phyloP scores from a whole-genome alignment of 2,329 filamentous ascomycete genomes.

The Ophiostoma angusticollis region DNA sequence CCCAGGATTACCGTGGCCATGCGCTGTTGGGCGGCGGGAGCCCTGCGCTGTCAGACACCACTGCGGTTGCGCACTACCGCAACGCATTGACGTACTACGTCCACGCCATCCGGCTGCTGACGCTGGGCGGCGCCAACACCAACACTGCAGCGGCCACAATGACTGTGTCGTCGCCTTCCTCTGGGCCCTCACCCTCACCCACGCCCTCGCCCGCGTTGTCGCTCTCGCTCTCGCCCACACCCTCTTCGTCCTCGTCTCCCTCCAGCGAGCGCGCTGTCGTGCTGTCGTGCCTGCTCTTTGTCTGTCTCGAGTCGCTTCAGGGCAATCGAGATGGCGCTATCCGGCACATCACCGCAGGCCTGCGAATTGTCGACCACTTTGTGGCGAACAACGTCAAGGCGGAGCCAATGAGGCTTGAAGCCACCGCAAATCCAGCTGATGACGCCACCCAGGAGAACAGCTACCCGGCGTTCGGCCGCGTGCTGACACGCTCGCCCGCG shows the following conservation, averaged over 20 bases:
- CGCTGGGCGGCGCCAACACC: not conserved
- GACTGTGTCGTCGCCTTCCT: too few species aligned
- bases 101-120: slow-evolving; percentile 18
- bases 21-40: too few species aligned
- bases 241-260: too few species aligned
- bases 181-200: too few species aligned
- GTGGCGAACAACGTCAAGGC: slow-evolving; percentile 9
- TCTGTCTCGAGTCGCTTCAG: slow-evolving; percentile 26
- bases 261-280: slow-evolving; percentile 19
- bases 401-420: too few species aligned
- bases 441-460: not conserved
- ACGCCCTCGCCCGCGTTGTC: too few species aligned
- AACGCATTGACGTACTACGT: slow-evolving; percentile 25
- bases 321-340: slow-evolving; percentile 23
- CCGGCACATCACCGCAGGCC: slow-evolving; percentile 24
- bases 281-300: slow-evolving; percentile 25
- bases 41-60: too few species aligned
- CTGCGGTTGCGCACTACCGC: slow-evolving; percentile 18
- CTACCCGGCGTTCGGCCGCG: not conserved
- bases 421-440: not conserved
- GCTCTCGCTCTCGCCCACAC: too few species aligned
- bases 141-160: slow-evolving; percentile 11
- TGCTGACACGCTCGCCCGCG: slow-evolving; percentile 10
- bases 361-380: slow-evolving; percentile 25
- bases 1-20: too few species aligned